Conservation (phyloP, 371 early-diverging fungal species). For the Zychaea mexicana region DNA sequence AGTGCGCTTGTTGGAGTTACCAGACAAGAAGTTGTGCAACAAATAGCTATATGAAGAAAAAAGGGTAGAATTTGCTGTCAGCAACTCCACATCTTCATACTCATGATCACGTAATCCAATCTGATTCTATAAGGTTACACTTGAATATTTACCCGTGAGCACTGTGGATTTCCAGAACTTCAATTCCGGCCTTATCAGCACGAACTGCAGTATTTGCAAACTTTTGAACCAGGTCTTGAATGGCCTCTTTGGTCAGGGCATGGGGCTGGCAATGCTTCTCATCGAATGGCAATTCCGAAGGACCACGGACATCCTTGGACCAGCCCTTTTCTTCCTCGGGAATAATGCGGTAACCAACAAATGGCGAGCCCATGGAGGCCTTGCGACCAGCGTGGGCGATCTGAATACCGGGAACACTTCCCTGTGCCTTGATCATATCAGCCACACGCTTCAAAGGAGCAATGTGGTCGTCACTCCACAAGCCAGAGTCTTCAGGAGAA, state of each 20-base stretch:
- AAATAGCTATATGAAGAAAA: constrained; percentile 70
- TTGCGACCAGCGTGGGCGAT: constrained; percentile 87
- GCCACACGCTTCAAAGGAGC: constrained; percentile 61
- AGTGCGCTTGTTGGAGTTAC: constrained; percentile 79
- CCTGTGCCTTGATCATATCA: constrained; percentile 64
- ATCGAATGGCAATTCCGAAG: constrained; percentile 60
- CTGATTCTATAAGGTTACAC: neutral
- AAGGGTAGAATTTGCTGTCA: neutral
- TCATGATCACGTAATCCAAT: neutral
- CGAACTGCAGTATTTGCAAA: constrained; percentile 76
- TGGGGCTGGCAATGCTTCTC: constrained; percentile 52
- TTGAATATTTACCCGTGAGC: constrained; percentile 48
- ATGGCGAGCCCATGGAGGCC: constrained; percentile 61
- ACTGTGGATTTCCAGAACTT: constrained; percentile 86
- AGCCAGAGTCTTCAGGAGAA: constrained; percentile 72
- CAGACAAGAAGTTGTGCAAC: constrained; percentile 78
- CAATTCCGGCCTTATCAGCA: constrained; percentile 82
- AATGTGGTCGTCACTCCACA: constrained; percentile 83
- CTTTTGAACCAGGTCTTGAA: constrained; percentile 56
- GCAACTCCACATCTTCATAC: neutral
- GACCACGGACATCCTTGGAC: constrained; percentile 75
- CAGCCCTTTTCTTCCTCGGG: constrained; percentile 69
- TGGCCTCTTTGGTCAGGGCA: constrained; percentile 67
- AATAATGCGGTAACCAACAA: constrained; percentile 33
- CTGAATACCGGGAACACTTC: constrained; percentile 71